Base-by-base conservation (phyloP, 306 rosid genomes). In the Boehmeria nivea region DNA sequence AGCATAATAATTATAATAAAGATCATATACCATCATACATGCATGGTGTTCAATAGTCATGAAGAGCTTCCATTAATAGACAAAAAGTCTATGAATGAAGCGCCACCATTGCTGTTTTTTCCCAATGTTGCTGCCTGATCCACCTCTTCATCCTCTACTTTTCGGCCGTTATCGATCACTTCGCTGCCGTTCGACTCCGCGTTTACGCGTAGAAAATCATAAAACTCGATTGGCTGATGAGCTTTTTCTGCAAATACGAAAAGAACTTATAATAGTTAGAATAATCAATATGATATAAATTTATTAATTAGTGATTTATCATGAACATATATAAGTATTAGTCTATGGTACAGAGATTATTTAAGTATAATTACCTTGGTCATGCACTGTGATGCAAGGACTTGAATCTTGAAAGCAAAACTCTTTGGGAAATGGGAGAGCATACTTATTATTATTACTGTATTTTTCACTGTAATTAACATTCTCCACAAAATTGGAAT, bases 201-300 rank as follows among this genome's bases (percentile, higher is more conserved):
- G 39, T 88, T 88, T 43, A 89, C 76, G 64, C 73, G 87, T 38
- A 89, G 95, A 69, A 89, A 89, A 73, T 89, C 83, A 51, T 88
- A 88, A 63, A 88, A 85, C 81, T 84, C 86, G 12, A 77, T 28
- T 20, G 69, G 68, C 66, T 84, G 57, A n/a, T 84, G 57, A 62
- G 63, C 60, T 66, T 48, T 83, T 9, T 78, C 95, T 87, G 82
- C 83, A 76, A 14, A 27, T 12, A 20, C 22, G 15, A 59, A 47
- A 18, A 53, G 16, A 12, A 21, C n/a, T n/a, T n/a, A n/a, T n/a
- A n/a, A n/a, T n/a, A n/a, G n/a, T n/a, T n/a, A n/a, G n/a, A n/a
- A n/a, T n/a, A n/a, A n/a, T n/a, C n/a, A n/a, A n/a, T n/a, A n/a
- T n/a, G n/a, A n/a, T n/a, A n/a, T n/a, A n/a, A n/a, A n/a, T n/a